Conservation (phyloP, 2,329 filamentous ascomycete genomes). For the Xylaria sp. region DNA sequence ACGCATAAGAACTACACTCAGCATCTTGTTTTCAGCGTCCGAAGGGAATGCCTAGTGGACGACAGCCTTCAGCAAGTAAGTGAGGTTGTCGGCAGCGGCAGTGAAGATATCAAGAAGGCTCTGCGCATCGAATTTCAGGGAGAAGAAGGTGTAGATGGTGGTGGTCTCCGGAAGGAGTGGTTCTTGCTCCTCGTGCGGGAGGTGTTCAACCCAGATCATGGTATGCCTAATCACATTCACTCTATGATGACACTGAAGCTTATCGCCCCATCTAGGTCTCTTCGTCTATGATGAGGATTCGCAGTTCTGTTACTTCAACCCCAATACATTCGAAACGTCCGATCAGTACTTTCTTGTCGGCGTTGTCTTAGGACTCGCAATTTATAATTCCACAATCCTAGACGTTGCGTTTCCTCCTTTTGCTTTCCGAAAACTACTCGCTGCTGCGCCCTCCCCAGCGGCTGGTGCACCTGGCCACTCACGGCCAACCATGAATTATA, state of each 20-base stretch:
- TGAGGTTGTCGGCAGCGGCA: conserved; percentile 81
- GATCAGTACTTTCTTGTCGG: conserved; percentile 93
- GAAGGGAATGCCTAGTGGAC: conserved; percentile 86
- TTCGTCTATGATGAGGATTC: conserved; percentile 94
- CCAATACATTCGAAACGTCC: conserved; percentile 86
- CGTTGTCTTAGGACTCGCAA: conserved; percentile 86
- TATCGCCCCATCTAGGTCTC: conserved; percentile 67
- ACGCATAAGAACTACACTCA: conserved; percentile 78
- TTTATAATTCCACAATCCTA: conserved; percentile 94
- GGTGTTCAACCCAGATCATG: conserved; percentile 89
- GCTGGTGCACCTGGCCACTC: conserved; percentile 65
- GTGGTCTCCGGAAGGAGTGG: conserved; percentile 93
- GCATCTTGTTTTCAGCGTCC: conserved; percentile 79
- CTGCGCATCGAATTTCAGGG: conserved; percentile 85
- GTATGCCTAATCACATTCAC: conserved; percentile 58
- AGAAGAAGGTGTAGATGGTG: conserved; percentile 91
- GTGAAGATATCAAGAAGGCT: conserved; percentile 90
- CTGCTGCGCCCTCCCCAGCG: conserved; percentile 73
- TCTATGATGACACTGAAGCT: conserved; percentile 11
- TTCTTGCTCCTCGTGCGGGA: conserved; percentile 88
- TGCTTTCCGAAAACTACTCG: conserved; percentile 86
- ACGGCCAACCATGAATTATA: conserved; percentile 74
- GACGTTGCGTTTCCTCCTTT: conserved; percentile 90
- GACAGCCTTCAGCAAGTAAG: conserved; percentile 88
- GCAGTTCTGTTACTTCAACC: conserved; percentile 92